Base-by-base conservation (phyloP, 352 stramenopile species). In the Phytophthora foliorum region DNA sequence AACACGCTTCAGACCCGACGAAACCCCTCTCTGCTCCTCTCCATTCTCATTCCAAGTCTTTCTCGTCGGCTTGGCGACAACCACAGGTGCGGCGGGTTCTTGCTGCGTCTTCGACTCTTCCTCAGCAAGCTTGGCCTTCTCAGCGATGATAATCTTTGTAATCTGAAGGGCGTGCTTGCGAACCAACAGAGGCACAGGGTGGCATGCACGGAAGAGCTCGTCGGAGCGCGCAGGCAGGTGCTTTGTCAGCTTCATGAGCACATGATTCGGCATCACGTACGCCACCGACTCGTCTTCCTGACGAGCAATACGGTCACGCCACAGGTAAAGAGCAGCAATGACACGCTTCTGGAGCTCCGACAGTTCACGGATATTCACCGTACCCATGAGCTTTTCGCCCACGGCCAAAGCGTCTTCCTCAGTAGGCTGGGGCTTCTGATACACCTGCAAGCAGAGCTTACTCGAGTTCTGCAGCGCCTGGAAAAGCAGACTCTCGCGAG, bases 261-360 rank as follows among this genome's bases (percentile, higher is more conserved):
- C 85, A 63, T 94, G 87, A 54, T 96, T 95, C 1, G 89, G 86
- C 67, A 94, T 79, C 48, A 95, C 85, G 68, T 92, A 96, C 10
- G 62, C 85, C 9, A 88, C 72, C 0, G 86, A 94, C 65, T 96
- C 89, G 42, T 94, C 88, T 57, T 92, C 77, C 5, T 69, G 44
- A 16, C 90, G 80, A 16, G 89, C 90, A 4, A 96, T 69, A 21
- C 63, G 63, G 48, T 97, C 90, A 29, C 90, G 80, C 90, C 90
- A 97, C 57, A 85, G 65, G 42, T 87, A 94, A 16, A 97, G 75
- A 24, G 73, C 63, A 10, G 76, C 39, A 24, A 97, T 90, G 19
- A 97, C 81, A 53, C 75, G 83, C 36, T 78, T 69, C 60, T 97
- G 90, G 25, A 91, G 69, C 22, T 86, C 77, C 10, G 84, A 88